A percentile compares a stretch with the other conserved stretches of the same genome.
Evolutionary conservation across 1,284 basidiomycete species (phyloP).

Genomic region (Naganishia sp.): DNA sequence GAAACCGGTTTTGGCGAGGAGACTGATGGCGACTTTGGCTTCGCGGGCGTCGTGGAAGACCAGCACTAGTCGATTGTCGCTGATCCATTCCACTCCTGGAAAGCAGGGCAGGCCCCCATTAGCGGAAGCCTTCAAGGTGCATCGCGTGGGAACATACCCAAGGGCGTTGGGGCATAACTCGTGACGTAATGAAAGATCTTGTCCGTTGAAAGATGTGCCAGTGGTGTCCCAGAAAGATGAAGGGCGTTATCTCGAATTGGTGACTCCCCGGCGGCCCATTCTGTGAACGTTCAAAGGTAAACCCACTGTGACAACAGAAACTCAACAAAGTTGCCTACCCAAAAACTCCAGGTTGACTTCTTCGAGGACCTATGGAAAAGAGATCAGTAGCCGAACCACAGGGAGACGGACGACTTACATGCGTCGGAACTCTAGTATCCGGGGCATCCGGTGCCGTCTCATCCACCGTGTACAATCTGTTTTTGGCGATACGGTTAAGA

Average conservation of each 20-base stretch:
- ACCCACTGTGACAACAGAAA: not conserved
- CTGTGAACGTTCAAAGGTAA: not conserved
- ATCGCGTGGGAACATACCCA: slow-evolving; percentile 11
- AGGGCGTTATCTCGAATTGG: slow-evolving; percentile 32
- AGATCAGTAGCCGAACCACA: not conserved
- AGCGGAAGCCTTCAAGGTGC: not conserved
- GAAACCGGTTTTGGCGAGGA: slow-evolving; percentile 32
- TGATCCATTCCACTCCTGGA: slow-evolving; percentile 34
- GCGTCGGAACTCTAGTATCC: slow-evolving; percentile 6
- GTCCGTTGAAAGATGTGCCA: slow-evolving; percentile 31
- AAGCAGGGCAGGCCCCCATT: no score
- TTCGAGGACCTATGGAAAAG: slow-evolving; percentile 2
- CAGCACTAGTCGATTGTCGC: slow-evolving; percentile 31
- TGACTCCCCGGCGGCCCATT: slow-evolving; percentile 20
- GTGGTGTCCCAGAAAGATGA: slow-evolving; percentile 30
- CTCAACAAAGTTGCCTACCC: not conserved
- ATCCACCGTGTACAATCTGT: slow-evolving; percentile 15
- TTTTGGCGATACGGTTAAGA: slow-evolving; percentile 13
- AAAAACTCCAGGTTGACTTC: slow-evolving; percentile 19
- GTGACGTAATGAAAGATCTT: slow-evolving; percentile 34
- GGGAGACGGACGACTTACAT: not conserved
- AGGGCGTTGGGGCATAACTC: slow-evolving; percentile 28
- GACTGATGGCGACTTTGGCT: slow-evolving; percentile 27
- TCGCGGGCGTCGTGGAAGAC: slow-evolving; percentile 23
- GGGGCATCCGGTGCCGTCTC: slow-evolving; percentile 23